Evolutionary conservation across 2,329 filamentous ascomycete species (phyloP).

Genomic region (Colletotrichum scovillei): DNA sequence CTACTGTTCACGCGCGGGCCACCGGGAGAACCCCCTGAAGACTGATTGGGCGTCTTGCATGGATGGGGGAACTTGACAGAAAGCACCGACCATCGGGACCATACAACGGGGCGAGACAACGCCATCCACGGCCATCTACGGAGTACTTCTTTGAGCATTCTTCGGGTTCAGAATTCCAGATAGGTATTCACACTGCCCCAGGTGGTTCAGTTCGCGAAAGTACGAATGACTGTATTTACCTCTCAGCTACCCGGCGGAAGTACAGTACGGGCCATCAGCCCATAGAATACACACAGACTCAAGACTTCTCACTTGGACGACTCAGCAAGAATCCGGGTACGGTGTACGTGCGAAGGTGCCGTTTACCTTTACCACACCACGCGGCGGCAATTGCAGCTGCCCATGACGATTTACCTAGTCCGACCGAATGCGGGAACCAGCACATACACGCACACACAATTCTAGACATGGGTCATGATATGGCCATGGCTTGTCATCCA

Average conservation of each 20-base stretch:
- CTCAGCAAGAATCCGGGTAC: neutral
- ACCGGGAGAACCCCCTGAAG: conserved; percentile 15
- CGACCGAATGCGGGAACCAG: conserved; percentile 19
- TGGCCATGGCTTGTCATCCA: conserved; percentile 23
- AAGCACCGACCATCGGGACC: conserved; percentile 25
- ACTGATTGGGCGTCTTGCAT: conserved; percentile 23
- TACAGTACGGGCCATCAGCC: neutral
- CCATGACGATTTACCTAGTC: neutral
- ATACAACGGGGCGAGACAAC: conserved; percentile 10
- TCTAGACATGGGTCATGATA: conserved; percentile 4
- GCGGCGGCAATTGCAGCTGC: conserved; percentile 1
- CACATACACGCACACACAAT: conserved; percentile 7
- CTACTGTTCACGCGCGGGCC: conserved; percentile 29
- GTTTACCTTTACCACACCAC: neutral
- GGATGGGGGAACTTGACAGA: conserved; percentile 28
- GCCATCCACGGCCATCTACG: neutral
- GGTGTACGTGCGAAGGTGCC: neutral
- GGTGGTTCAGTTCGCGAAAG: neutral
- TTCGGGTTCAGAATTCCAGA: neutral
- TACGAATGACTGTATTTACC: neutral
- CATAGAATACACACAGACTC: neutral
- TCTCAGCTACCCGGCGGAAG: neutral
- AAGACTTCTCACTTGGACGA: neutral
- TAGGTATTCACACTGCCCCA: neutral
- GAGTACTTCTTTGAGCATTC: neutral